phyloP scores from a whole-genome alignment of 495 filamentous ascomycete genomes.

The Aspergillus sclerotiicarbonarius region DNA sequence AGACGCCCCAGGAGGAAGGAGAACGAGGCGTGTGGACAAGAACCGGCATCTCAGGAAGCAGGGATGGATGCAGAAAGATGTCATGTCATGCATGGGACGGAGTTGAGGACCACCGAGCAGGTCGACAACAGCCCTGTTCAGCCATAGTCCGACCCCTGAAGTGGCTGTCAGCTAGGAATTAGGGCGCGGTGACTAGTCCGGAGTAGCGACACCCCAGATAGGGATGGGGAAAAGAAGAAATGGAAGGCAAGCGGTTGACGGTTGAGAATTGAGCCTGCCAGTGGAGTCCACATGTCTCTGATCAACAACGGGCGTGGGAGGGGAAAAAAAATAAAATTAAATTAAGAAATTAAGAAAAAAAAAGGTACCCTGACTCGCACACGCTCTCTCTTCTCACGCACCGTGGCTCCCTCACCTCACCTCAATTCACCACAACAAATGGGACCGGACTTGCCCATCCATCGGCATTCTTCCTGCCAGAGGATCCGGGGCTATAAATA shows the following conservation, averaged over 20 bases:
- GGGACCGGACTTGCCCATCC: too few relatives aligned
- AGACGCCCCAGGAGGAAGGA: background rate
- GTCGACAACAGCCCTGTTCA: background rate
- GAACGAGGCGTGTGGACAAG: background rate
- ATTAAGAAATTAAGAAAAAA: too few relatives aligned
- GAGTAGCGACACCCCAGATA: background rate
- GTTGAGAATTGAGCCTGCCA: background rate
- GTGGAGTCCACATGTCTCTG: slow-evolving; percentile 4
- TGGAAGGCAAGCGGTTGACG: background rate
- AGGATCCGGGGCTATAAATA: slow-evolving; percentile 4
- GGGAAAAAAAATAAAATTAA: too few relatives aligned
- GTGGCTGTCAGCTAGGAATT: background rate
- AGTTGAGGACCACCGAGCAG: background rate
- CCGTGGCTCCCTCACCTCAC: too few relatives aligned
- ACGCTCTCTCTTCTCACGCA: too few relatives aligned
- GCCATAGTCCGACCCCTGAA: background rate
- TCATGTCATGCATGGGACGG: slow-evolving; percentile 3
- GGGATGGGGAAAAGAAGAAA: background rate
- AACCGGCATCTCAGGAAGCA: too few relatives aligned
- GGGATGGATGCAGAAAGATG: background rate
- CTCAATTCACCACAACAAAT: too few relatives aligned
- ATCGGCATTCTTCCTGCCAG: background rate
- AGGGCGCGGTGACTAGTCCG: background rate
- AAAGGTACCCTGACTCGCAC: too few relatives aligned
- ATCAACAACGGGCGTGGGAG: background rate